Evolutionary conservation across 129 eudicot genomes (phyloP).

Genomic region (Flaveria robusta): DNA sequence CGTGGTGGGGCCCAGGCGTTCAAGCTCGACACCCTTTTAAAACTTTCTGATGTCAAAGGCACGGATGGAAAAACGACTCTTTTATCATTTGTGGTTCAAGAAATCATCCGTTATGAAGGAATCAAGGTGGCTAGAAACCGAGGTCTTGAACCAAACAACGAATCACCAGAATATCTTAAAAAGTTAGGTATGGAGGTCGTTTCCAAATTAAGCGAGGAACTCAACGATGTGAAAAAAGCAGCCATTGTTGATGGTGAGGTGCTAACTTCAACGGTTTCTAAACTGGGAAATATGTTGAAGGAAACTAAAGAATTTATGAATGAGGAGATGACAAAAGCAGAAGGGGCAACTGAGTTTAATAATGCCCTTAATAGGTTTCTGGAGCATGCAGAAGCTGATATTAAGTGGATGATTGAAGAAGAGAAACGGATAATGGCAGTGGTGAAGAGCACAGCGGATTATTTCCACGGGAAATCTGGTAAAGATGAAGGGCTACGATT

Average conservation of each 20-base stretch:
- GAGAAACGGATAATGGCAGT: conserved; percentile 56
- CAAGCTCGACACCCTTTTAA: conserved; percentile 87
- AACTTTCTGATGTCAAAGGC: conserved; percentile 85
- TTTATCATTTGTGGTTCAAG: conserved; percentile 79
- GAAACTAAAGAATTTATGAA: conserved; percentile 47
- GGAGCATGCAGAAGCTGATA: conserved; percentile 54
- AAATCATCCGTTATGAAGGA: conserved; percentile 80
- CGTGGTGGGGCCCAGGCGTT: conserved; percentile 94
- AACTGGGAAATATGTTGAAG: conserved; percentile 51
- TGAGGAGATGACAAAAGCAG: conserved; percentile 51
- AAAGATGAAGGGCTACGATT: conserved; percentile 73
- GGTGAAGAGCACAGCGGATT: conserved; percentile 69
- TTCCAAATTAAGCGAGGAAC: conserved; percentile 62
- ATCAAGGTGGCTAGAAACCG: conserved; percentile 59
- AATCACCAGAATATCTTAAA: conserved; percentile 52
- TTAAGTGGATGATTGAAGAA: conserved; percentile 55
- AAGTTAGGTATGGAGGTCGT: conserved; percentile 67
- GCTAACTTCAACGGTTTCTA: conserved; percentile 49
- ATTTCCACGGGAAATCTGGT: conserved; percentile 80
- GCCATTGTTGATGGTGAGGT: conserved; percentile 62
- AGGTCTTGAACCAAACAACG: conserved; percentile 44
- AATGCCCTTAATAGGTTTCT: conserved; percentile 43
- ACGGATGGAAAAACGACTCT: conserved; percentile 91
- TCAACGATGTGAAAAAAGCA: conserved; percentile 71
- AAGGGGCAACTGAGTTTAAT: conserved; percentile 48